Evolutionary conservation across 306 rosid genomes (phyloP), one percentile per base, ranked within the genome.

Genomic region (Macrotyloma uniflorum): DNA sequence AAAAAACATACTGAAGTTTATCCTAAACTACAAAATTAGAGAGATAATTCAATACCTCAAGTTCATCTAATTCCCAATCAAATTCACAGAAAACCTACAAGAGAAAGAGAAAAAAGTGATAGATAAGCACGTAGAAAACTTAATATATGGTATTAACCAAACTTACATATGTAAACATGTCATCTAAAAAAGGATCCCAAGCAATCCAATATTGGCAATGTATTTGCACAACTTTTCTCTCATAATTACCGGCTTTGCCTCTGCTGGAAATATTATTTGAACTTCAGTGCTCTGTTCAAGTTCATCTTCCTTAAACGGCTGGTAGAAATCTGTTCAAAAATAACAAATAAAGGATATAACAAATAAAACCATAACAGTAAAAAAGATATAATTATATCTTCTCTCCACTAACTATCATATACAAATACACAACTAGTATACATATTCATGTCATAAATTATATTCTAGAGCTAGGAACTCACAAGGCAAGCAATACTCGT

Each of bases 401-500:
- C 16, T 40, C 16, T 12, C 36, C 20, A 35, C 32, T 6, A 58
- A 32, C 22, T 32, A n/a, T 53, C 24, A 2, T 13, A 64, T 42
- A 33, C 33, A 61, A 24, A 14, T 36, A 15, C 19, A 16, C 67
- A 67, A 26, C 33, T 10, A 12, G 5, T 2, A 66, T 45, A 57
- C 80, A 81, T 6, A 63, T 30, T 76, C 51, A 49, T 22, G 20
- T 14, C 53, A 67, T 3, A 30, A 67, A 38, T 33, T 12, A 22
- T 50, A 63, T 22, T 63, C 19, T 43, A 33, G 63, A 70, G 40
- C 61, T 53, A 57, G 79, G 49, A 80, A 89, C 94, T 80, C 79
- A 91, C 97, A 89, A 67, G 97, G 94, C 79, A 91, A 82, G 89
- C 97, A 91, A 79, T 91, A 88, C 51, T 91, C 97, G 14, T 81